Conservation (phyloP, 2,329 filamentous ascomycete species). For the Apiospora sp. region DNA sequence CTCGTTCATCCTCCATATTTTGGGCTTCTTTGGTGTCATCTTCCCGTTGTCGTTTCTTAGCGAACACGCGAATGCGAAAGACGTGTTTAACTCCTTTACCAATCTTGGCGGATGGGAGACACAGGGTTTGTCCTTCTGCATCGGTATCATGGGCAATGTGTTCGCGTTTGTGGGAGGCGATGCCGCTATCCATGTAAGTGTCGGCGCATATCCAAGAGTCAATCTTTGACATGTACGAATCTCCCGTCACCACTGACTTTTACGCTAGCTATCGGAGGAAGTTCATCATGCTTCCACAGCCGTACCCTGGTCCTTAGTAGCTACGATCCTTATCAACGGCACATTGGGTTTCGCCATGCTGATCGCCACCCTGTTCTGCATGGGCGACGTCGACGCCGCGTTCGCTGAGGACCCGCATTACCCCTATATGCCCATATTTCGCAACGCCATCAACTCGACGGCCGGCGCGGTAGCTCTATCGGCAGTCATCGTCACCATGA, state of each 20-base stretch:
- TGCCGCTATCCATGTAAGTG: conserved; percentile 38
- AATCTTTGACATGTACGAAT: too few relatives aligned
- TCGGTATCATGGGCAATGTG: conserved; percentile 32
- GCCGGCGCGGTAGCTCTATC: conserved; percentile 57
- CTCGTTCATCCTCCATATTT: conserved; percentile 38
- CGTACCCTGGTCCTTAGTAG: conserved; percentile 52
- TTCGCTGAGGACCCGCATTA: conserved; percentile 56
- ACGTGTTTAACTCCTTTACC: conserved; percentile 39
- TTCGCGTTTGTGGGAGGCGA: conserved; percentile 34
- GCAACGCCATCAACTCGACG: conserved; percentile 55
- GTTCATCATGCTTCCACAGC: neutral
- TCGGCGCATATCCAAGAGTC: conserved; percentile 38
- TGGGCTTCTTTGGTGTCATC: conserved; percentile 54
- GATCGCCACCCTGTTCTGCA: conserved; percentile 62
- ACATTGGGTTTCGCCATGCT: conserved; percentile 63
- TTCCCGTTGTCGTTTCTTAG: conserved; percentile 45
- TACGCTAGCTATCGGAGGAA: neutral
- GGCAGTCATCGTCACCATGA: conserved; percentile 39
- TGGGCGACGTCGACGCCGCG: conserved; percentile 55
- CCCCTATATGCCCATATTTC: conserved; percentile 67
- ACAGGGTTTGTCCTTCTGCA: conserved; percentile 33
- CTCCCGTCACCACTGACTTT: conserved; percentile 49
- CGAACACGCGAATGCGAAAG: conserved; percentile 35
- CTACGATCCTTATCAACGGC: conserved; percentile 58
- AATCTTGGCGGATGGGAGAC: neutral